These are phyloP conservation scores for Beauveria asiatica DNA, from an alignment of 2,329 filamentous ascomycete species.

Conservation along the genomic window DNA sequence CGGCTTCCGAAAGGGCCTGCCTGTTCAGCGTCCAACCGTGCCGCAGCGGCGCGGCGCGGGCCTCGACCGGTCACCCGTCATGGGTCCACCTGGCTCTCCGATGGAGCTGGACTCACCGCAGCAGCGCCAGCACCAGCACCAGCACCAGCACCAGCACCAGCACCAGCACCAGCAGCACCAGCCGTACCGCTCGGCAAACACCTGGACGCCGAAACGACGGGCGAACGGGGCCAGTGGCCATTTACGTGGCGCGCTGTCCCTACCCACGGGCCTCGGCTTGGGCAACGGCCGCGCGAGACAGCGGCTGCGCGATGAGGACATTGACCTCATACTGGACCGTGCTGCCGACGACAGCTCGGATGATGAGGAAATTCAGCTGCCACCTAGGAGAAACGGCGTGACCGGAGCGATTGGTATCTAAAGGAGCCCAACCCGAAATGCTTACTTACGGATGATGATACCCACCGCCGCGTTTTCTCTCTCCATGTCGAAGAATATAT, in stretches of 20 bases:
- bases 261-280: conserved; percentile 40
- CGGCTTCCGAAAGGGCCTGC: conserved; percentile 43
- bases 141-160: conserved; percentile 16
- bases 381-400: conserved; percentile 22
- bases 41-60: conserved; percentile 36
- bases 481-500: neutral
- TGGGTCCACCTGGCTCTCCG: conserved; percentile 26
- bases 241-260: conserved; percentile 34
- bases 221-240: conserved; percentile 31
- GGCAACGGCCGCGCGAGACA: conserved; percentile 28
- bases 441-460: neutral
- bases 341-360: conserved; percentile 47
- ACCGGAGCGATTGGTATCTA: conserved; percentile 14
- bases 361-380: conserved; percentile 48
- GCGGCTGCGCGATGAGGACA: conserved; percentile 45
- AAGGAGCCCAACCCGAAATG: neutral
- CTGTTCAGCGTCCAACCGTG: conserved; percentile 36
- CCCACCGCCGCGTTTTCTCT: conserved; percentile 16
- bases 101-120: conserved; percentile 38
- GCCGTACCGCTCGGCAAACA: conserved; percentile 18
- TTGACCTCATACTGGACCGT: conserved; percentile 49
- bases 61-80: conserved; percentile 38
- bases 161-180: conserved; percentile 15
- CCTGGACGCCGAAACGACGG: conserved; percentile 35
- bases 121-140: conserved; percentile 13